Conservation (phyloP, 768 basidiomycete genomes). For the Tylopilus intermedius region DNA sequence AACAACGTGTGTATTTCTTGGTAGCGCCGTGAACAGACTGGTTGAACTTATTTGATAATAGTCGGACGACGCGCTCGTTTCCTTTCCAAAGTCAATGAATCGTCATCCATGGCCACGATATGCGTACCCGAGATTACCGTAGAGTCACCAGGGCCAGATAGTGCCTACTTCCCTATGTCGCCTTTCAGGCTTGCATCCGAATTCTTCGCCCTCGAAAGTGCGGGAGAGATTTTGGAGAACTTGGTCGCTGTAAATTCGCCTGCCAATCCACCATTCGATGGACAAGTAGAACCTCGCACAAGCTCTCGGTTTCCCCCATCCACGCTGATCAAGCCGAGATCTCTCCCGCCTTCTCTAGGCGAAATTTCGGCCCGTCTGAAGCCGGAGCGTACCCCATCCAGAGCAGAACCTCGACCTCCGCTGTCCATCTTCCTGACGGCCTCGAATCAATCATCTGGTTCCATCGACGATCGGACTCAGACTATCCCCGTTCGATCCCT, state of each 20-base stretch:
- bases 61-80: constrained; percentile 73
- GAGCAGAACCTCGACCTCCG: constrained; percentile 24
- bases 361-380: constrained; percentile 65
- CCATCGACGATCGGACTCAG: constrained; percentile 22
- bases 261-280: constrained; percentile 34
- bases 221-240: constrained; percentile 16
- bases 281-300: constrained; percentile 48
- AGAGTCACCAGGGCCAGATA: constrained; percentile 51
- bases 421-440: constrained; percentile 32
- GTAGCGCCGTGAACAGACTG: background rate
- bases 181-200: constrained; percentile 66
- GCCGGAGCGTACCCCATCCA: constrained; percentile 13
- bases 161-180: constrained; percentile 65
- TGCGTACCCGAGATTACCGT: constrained; percentile 59
- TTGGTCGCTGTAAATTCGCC: background rate
- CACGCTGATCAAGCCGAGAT: constrained; percentile 10
- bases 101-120: constrained; percentile 57
- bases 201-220: constrained; percentile 50
- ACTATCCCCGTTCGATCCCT: constrained; percentile 36
- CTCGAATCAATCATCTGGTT: background rate
- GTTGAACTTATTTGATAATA: constrained; percentile 24
- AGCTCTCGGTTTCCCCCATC: constrained; percentile 4
- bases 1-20: constrained; percentile 53
- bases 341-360: constrained; percentile 60
- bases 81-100: constrained; percentile 66